Evolutionary conservation across 2,329 filamentous ascomycete genomes (phyloP), one percentile per base, ranked within the genome.

Genomic region (Cladosporium sp.): DNA sequence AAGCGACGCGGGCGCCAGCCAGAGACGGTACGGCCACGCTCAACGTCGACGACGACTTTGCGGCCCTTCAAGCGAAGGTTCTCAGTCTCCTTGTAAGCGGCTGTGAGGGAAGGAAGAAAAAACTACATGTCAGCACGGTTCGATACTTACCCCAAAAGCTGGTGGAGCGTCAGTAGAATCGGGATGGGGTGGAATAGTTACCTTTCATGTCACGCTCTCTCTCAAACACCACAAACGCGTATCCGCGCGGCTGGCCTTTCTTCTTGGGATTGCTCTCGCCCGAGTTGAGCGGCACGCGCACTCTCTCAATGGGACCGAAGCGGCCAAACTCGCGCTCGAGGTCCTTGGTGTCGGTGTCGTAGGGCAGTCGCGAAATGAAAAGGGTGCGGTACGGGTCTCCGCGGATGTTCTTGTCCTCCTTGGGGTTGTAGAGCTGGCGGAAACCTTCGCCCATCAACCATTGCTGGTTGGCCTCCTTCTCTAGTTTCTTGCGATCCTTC

Each of bases 141-240:
- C 79, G 64, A 45, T 45, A 50, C 47, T 43, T 43, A 50, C 47
- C 47, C 43, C 41, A 50, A 37, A 29, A 22, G 30, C 47, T 50
- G n/a, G 47, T 50, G 41, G 40, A 19, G 39, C 36, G 50, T 52
- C 50, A 24, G 39, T 42, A 34, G 17, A 20, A 43, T 22, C 11
- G 13, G 22, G 27, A 37, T 11, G 12, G 19, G 37, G 37, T 30
- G 11, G 27, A n/a, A n/a, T n/a, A n/a, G 52, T 43, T 95, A 96
- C 91, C 90, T 89, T 95, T 95, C 91, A 97, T 96, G 69, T 97
- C 93, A 72, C 92, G 91, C 73, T 97, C 93, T 69, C 89, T 86
- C 72, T 97, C 92, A 68, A 92, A 99, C 49, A 97, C 89, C 61
- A 99, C 86, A 67, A 99, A 99, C 55, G 89, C 93, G 70, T 99